phyloP scores from a whole-genome alignment of 257 asterid genomes.

The Solanum arcanum region DNA sequence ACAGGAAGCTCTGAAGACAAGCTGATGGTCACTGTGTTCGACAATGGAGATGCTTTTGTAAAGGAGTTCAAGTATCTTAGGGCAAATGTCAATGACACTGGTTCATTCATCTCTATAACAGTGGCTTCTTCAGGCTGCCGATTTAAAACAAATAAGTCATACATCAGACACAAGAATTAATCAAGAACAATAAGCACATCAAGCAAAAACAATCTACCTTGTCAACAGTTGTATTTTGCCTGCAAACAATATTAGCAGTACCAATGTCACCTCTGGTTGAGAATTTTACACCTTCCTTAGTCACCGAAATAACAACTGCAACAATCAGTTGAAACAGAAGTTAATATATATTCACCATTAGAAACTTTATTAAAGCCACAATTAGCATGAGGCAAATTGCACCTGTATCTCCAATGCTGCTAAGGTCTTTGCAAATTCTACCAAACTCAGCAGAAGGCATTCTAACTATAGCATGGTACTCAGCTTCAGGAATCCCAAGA shows the following conservation, averaged over 20 bases:
- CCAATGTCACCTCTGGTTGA: slow-evolving; percentile 93
- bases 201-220: slow-evolving; percentile 30
- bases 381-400: background rate
- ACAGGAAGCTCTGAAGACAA: slow-evolving; percentile 80
- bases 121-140: slow-evolving; percentile 79
- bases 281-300: slow-evolving; percentile 94
- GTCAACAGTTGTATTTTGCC: slow-evolving; percentile 87
- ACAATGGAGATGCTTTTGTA: slow-evolving; percentile 67
- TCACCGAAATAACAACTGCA: slow-evolving; percentile 87
- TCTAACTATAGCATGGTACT: slow-evolving; percentile 30
- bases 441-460: slow-evolving; percentile 41
- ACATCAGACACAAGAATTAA: background rate
- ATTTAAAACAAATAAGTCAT: background rate
- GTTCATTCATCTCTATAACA: slow-evolving; percentile 77
- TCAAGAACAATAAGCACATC: background rate
- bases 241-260: slow-evolving; percentile 69
- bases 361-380: background rate
- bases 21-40: slow-evolving; percentile 63
- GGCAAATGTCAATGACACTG: slow-evolving; percentile 71
- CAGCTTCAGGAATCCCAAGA: slow-evolving; percentile 32
- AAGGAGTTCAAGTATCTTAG: slow-evolving; percentile 73
- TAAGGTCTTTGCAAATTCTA: slow-evolving; percentile 30
- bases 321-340: background rate
- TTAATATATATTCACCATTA: background rate
- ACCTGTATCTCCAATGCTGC: slow-evolving; percentile 34